These are phyloP conservation scores for Candida ipomoeae DNA, from an alignment of 805 yeast genomes.

Conservation along the genomic window DNA sequence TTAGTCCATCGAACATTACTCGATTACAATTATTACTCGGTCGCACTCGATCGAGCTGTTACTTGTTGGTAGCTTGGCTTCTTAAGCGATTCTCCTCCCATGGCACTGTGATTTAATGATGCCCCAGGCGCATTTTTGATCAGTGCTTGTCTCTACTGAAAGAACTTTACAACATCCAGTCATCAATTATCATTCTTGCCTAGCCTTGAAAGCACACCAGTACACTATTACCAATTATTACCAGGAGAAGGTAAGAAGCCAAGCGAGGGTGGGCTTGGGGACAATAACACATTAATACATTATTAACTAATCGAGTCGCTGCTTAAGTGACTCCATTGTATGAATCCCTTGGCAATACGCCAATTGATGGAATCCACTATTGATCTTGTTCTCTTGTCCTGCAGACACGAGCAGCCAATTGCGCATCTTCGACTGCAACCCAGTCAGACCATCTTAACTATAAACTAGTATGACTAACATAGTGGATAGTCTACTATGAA, in stretches of 20 bases:
- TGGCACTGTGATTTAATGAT: neutral
- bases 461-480: too few species aligned
- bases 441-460: too few species aligned
- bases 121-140: neutral
- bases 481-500: too few species aligned
- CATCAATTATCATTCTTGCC: neutral
- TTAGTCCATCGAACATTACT: too few species aligned
- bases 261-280: constrained; percentile 2
- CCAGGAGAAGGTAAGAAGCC: neutral
- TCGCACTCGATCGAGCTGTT: neutral
- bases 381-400: too few species aligned
- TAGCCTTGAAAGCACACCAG: neutral
- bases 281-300: neutral
- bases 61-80: constrained; percentile 1
- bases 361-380: too few species aligned
- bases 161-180: neutral
- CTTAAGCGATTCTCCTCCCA: neutral
- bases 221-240: neutral
- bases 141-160: too few species aligned
- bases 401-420: too few species aligned
- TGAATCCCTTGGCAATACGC: too few species aligned
- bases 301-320: neutral
- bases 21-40: too few species aligned
- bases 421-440: too few species aligned
- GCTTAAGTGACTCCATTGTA: too few species aligned